Base-by-base conservation (phyloP, 1,139 yeast genomes). In the Pichia sp. region DNA sequence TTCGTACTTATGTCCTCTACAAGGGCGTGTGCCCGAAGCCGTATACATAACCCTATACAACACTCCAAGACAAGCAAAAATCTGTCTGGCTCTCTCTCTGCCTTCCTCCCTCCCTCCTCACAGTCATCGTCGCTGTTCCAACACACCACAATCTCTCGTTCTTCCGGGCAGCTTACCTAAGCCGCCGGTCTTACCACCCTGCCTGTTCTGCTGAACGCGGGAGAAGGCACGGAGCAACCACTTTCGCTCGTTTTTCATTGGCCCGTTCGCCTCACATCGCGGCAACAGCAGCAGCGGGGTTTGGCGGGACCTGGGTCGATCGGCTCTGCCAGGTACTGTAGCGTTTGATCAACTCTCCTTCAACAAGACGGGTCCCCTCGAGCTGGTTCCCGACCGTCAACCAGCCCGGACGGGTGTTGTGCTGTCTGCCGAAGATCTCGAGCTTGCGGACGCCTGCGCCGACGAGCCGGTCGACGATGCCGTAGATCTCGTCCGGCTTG, bases 401-500 rank as follows among this genome's bases (percentile, higher is more conserved):
- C 98, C 98, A 92, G 0, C 97, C 97, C 0, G 90, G 87, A 47
- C 97, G 77, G 0, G 86, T 75, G 64, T 92, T 92, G 65, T 89
- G 95, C 58, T 83, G 85, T 56, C 96, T 77, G 4, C 97, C 98
- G 71, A 91, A 92, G 2, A 92, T 80, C 67, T 92, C 98, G 45
- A 92, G 74, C 65, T 92, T 92, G 38, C 95, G 75, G 2, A 92
- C 79, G 1, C 59, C 59, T 1, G 17, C 97, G 16, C 50, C 52
- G 3, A 85, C 96, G 46, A 91, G 67, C 58, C 97, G 73, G 60
- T 92, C 97, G 12, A 87, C 85, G 57, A 92, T 80, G n/a, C 85
- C 93, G 67, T 92, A 92, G 20, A 79, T 63, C 65, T 92, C 97
- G 67, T 89, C 97, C 0, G 98, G 98, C 67, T 92, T 92, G 60